Base-by-base conservation (phyloP, 2,329 filamentous ascomycete species). In the Monosporascus sp. region DNA sequence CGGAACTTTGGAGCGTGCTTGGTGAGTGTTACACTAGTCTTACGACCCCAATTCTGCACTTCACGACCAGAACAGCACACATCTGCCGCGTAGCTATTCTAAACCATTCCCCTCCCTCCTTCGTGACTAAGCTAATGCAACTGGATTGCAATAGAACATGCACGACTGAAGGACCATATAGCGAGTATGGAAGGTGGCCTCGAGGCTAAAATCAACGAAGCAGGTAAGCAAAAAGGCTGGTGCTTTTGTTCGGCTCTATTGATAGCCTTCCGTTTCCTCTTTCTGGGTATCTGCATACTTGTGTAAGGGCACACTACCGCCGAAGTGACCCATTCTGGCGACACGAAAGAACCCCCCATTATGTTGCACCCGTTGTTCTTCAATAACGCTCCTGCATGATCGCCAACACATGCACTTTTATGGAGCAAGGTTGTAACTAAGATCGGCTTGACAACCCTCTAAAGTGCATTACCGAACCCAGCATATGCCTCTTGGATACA, bases 1-100 rank as follows among this genome's bases (percentile, higher is more conserved):
- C 92, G 5, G 94, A 97, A 68, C 78, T 99, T 37, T 99, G 94
- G 94, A 96, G 89, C 68, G 92, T 95, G 56, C 78, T 97, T 58
- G 89, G 89, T 93, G 80, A 72, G 87, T 80, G 62, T 61, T 54
- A 60, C 62, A 57, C 55, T 43, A 54, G 56, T 62, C 60, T 56
- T 48, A 62, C 61, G 49, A 44, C 51, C 51, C 48, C 46, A 46
- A 46, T 52, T 57, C 50, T 19, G 48, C 54, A 56, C 58, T 54
- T 59, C 60, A 62, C 53, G 56, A 54, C 56, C 53, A 51, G 52
- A 49, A 60, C 54, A 57, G 55, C 61, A 64, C 60, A 62, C 58
- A 54, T 26, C 50, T 52, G 52, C 59, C 49, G 47, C 51, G 47
- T 58, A 57, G 54, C 56, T 54, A 58, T 31, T 53, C 51, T 40